A percentile compares a stretch with the other conserved stretches of the same genome.
Conservation (phyloP, 768 basidiomycete genomes). For the Tylopilus sp. region DNA sequence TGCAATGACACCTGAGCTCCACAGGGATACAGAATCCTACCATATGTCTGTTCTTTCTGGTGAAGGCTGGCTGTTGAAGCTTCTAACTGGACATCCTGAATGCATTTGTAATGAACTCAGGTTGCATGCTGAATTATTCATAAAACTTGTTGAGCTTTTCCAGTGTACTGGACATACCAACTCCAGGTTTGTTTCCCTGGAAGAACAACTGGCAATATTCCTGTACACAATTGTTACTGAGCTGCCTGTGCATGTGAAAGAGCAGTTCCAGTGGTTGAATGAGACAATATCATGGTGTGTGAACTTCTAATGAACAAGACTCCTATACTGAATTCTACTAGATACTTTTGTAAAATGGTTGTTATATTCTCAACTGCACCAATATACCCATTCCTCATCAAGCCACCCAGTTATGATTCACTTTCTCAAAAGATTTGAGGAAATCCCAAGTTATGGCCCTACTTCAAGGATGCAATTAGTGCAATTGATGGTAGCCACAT, state of each 20-base stretch:
- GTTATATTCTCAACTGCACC: background rate
- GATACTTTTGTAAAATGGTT: background rate
- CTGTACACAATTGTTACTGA: background rate
- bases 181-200: background rate
- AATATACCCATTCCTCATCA: background rate
- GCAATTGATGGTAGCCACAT: background rate
- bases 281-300: background rate
- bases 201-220: background rate
- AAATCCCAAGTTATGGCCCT: background rate
- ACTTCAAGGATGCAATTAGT: background rate
- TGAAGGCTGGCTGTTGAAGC: too few relatives aligned
- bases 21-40: too few relatives aligned
- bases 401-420: background rate
- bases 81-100: background rate
- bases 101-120: background rate
- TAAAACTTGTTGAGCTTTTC: background rate
- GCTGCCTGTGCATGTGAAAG: background rate
- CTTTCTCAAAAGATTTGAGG: background rate
- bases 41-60: too few relatives aligned
- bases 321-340: background rate
- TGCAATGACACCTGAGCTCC: too few relatives aligned
- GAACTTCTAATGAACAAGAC: background rate
- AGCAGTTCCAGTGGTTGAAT: background rate
- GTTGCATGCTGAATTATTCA: background rate
- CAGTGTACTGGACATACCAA: background rate